phyloP scores from a whole-genome alignment of 371 early-diverging fungal genomes.

The Haplosporangium sp. region DNA sequence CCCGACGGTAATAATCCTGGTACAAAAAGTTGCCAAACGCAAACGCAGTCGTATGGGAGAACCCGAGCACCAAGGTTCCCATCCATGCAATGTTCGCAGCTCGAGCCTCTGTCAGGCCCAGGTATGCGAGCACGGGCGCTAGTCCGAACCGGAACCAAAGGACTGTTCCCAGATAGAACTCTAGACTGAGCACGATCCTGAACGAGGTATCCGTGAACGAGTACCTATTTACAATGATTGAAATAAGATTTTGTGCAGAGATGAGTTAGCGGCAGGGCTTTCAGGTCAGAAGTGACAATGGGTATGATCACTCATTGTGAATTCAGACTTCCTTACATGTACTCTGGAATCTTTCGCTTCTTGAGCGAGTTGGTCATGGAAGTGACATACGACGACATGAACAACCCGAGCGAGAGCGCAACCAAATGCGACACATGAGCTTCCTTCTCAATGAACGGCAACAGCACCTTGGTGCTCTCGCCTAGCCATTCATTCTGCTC shows the following conservation, averaged over 20 bases:
- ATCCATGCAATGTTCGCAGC: slow-evolving; percentile 40
- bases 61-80: slow-evolving; percentile 47
- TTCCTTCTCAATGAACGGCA: slow-evolving; percentile 44
- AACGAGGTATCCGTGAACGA: slow-evolving; percentile 52
- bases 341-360: slow-evolving; percentile 41
- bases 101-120: slow-evolving; percentile 25
- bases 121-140: slow-evolving; percentile 34
- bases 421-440: slow-evolving; percentile 47
- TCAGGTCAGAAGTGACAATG: too few species aligned
- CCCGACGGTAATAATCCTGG: slow-evolving; percentile 51
- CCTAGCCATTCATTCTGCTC: slow-evolving; percentile 38
- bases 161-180: slow-evolving; percentile 49
- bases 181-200: slow-evolving; percentile 47
- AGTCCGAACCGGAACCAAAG: slow-evolving; percentile 55
- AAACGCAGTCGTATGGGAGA: slow-evolving; percentile 53
- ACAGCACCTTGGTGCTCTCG: slow-evolving; percentile 16
- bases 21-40: slow-evolving; percentile 50
- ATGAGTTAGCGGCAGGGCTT: too few species aligned
- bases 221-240: slow-evolving; percentile 22
- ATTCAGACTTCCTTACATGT: slow-evolving; percentile 24
- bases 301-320: neutral
- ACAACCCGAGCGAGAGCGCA: slow-evolving; percentile 43
- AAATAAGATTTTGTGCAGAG: neutral
- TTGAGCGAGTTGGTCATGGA: slow-evolving; percentile 50
- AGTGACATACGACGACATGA: slow-evolving; percentile 54